These are phyloP conservation scores for Paraleonurus japonicus DNA, from an alignment of 257 asterid genomes.

Conservation along the genomic window DNA sequence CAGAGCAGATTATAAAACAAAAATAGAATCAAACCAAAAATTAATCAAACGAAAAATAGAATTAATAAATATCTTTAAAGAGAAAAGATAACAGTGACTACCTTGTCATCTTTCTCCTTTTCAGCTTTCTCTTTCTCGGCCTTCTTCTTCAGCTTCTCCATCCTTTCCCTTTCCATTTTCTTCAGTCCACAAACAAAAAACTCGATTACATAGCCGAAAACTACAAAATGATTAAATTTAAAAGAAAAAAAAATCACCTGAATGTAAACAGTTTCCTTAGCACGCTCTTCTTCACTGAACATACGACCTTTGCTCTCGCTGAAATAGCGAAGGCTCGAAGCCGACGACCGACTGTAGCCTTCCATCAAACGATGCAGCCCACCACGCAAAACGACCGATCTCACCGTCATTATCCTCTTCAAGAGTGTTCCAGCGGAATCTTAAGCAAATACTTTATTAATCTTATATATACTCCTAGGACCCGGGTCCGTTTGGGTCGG, in stretches of 20 bases:
- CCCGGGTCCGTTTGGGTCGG: neutral
- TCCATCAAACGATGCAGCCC: constrained; percentile 34
- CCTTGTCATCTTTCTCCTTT: constrained; percentile 57
- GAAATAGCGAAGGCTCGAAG: constrained; percentile 38
- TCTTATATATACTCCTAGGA: neutral
- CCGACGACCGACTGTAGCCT: constrained; percentile 23
- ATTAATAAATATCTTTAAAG: neutral
- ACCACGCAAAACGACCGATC: constrained; percentile 26
- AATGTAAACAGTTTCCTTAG: constrained; percentile 69
- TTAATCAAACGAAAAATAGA: neutral
- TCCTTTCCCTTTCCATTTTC: constrained; percentile 83
- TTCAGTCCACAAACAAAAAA: constrained; percentile 24
- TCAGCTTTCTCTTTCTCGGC: constrained; percentile 65
- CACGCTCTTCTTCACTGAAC: constrained; percentile 83
- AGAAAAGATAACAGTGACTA: neutral
- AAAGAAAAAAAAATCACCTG: constrained; percentile 38
- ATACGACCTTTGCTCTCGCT: constrained; percentile 68
- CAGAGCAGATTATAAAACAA: neutral
- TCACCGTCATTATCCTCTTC: constrained; percentile 25
- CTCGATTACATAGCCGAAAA: neutral
- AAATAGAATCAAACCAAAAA: neutral
- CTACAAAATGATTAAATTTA: neutral
- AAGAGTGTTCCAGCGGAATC: neutral
- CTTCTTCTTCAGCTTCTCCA: constrained; percentile 72
- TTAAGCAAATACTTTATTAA: neutral